Conservation (phyloP, 2,329 filamentous ascomycete genomes). For the Penicillium nordicum region DNA sequence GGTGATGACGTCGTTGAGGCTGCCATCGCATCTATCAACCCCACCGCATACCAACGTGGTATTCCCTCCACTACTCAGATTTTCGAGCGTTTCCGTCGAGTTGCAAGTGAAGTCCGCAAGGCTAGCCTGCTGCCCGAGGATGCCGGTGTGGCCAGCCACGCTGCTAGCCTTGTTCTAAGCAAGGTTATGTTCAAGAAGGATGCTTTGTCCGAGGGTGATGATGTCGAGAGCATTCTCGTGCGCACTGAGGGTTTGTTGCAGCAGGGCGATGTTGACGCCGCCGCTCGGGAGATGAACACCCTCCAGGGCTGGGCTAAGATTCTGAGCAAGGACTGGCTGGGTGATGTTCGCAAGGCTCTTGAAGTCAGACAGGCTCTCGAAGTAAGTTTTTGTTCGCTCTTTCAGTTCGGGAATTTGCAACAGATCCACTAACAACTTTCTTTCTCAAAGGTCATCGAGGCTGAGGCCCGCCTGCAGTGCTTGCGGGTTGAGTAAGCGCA, state of each 20-base stretch:
- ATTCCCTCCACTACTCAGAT: conserved; percentile 80
- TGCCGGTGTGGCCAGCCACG: conserved; percentile 90
- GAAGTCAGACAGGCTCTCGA: conserved; percentile 96
- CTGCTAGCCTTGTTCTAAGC: conserved; percentile 82
- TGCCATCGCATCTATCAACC: conserved; percentile 95
- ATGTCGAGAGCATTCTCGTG: conserved; percentile 90
- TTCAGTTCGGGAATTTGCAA: background rate
- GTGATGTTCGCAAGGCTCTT: conserved; percentile 83
- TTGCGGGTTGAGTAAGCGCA: conserved; percentile 68
- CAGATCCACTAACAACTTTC: conserved; percentile 15
- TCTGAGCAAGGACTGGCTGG: conserved; percentile 88
- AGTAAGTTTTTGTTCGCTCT: conserved; percentile 54
- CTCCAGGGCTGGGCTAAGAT: conserved; percentile 94
- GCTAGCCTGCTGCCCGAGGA: conserved; percentile 88
- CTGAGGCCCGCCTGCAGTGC: conserved; percentile 85
- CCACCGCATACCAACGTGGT: conserved; percentile 85
- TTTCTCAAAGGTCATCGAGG: conserved; percentile 69
- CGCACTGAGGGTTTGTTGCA: conserved; percentile 87
- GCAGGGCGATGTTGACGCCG: conserved; percentile 86
- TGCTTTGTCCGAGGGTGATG: conserved; percentile 74
- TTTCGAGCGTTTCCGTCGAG: conserved; percentile 91
- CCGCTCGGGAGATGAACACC: conserved; percentile 91
- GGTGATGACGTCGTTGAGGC: conserved; percentile 85
- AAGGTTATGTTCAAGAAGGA: conserved; percentile 97
- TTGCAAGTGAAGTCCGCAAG: conserved; percentile 89